These are phyloP conservation scores for Paracoccidioides lutzii DNA, from an alignment of 2,329 filamentous ascomycete genomes.

Conservation along the genomic window DNA sequence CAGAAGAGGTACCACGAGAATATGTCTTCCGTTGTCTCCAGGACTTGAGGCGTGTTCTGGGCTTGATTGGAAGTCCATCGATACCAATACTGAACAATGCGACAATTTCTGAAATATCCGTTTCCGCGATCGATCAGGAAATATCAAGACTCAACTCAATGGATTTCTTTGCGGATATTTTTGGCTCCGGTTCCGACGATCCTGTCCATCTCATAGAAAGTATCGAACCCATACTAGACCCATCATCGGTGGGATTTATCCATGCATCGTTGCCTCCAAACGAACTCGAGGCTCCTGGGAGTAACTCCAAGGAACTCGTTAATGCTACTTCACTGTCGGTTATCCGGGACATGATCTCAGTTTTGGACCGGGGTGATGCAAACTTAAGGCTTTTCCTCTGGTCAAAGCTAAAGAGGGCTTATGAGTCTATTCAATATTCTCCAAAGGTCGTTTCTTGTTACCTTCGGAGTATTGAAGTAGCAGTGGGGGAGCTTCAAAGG, in stretches of 20 bases:
- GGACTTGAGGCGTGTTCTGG: constrained; percentile 46
- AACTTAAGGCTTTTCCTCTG: constrained; percentile 78
- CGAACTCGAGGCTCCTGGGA: neutral
- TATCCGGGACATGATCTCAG: constrained; percentile 66
- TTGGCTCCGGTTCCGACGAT: constrained; percentile 68
- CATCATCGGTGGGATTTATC: constrained; percentile 28
- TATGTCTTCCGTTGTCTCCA: constrained; percentile 50
- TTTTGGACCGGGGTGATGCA: constrained; percentile 67
- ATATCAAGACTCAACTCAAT: constrained; percentile 87
- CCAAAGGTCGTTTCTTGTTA: constrained; percentile 84
- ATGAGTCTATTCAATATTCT: constrained; percentile 67
- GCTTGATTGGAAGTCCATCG: constrained; percentile 34
- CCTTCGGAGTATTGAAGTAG: constrained; percentile 71
- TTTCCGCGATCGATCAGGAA: constrained; percentile 73
- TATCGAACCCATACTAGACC: constrained; percentile 81
- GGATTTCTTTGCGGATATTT: constrained; percentile 88
- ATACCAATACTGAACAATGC: constrained; percentile 67
- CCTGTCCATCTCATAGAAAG: constrained; percentile 79
- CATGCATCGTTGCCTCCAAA: neutral
- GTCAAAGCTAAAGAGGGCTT: constrained; percentile 82
- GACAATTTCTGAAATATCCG: constrained; percentile 76
- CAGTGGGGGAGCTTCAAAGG: constrained; percentile 56
- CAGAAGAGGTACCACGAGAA: constrained; percentile 43
- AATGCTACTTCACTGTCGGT: neutral
- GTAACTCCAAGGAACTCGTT: neutral